Evolutionary conservation across 2,329 filamentous ascomycete species (phyloP).

Genomic region (Exophiala sp.): DNA sequence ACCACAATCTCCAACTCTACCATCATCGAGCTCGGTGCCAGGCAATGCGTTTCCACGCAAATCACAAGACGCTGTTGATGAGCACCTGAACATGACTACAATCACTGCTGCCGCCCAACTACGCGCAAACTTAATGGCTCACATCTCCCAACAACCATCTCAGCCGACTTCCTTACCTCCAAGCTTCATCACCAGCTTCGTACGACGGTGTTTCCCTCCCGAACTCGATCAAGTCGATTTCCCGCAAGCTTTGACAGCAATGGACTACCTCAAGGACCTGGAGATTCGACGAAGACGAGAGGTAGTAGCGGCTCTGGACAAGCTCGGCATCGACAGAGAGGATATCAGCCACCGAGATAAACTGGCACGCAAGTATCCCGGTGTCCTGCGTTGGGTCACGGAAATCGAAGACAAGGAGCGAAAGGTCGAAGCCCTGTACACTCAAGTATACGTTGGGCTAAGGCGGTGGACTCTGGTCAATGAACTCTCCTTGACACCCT

Average conservation of each 20-base stretch:
- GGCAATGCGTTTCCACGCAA: constrained; percentile 32
- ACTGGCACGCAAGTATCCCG: constrained; percentile 51
- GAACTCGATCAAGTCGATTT: constrained; percentile 60
- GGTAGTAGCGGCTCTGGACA: constrained; percentile 51
- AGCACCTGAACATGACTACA: constrained; percentile 27
- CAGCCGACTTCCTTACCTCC: constrained; percentile 62
- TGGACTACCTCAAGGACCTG: constrained; percentile 64
- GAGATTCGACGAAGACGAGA: constrained; percentile 59
- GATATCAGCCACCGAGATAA: constrained; percentile 48
- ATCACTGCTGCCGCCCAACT: constrained; percentile 40
- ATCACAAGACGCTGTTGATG: constrained; percentile 19
- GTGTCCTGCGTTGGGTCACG: constrained; percentile 55
- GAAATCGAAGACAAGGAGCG: constrained; percentile 50
- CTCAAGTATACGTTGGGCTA: constrained; percentile 59
- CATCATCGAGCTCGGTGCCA: constrained; percentile 36
- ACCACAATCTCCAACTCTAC: constrained; percentile 29
- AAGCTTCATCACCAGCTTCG: constrained; percentile 60
- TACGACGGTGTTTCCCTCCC: constrained; percentile 56
- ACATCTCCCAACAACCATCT: constrained; percentile 56
- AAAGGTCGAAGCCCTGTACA: constrained; percentile 55
- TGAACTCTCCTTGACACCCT: constrained; percentile 59
- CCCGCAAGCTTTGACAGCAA: constrained; percentile 60
- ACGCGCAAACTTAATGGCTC: constrained; percentile 42
- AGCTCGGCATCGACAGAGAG: constrained; percentile 54
- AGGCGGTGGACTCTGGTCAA: constrained; percentile 66